Percentiles rank a stretch among this genome's conserved stretches.
Evolutionary conservation across 75 land plant genomes (phyloP).

Genomic region (Sequoiadendron giganteum): DNA sequence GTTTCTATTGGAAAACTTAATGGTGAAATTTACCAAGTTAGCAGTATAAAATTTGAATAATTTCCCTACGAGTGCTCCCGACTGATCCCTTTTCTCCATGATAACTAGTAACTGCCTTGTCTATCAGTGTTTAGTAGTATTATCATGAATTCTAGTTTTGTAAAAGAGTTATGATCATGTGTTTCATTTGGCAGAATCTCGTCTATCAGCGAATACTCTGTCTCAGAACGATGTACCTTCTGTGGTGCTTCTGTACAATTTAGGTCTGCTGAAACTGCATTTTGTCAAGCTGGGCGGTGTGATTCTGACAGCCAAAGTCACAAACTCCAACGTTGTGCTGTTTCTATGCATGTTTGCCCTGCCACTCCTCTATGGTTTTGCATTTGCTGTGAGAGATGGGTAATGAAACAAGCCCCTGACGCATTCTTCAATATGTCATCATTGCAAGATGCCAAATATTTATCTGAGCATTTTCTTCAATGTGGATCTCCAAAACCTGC

Average conservation of each 20-base stretch:
- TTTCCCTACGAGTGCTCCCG: neutral
- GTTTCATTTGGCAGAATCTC: conserved; percentile 8
- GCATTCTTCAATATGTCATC: conserved; percentile 41
- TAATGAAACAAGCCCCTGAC: conserved; percentile 47
- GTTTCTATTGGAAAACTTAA: neutral
- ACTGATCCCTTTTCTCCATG: neutral
- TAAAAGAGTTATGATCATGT: neutral
- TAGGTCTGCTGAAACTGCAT: conserved; percentile 46
- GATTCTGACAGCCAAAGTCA: conserved; percentile 29
- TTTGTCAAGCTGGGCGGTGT: conserved; percentile 26
- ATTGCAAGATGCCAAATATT: conserved; percentile 16
- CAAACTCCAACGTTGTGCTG: conserved; percentile 60
- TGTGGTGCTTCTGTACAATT: conserved; percentile 51
- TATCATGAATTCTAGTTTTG: neutral
- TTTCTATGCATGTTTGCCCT: conserved; percentile 68
- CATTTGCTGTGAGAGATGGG: conserved; percentile 64
- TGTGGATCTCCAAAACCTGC: conserved; percentile 29
- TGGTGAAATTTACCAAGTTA: neutral
- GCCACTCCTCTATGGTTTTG: conserved; percentile 65
- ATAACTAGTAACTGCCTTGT: neutral
- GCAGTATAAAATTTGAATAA: neutral
- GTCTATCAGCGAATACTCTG: conserved; percentile 10
- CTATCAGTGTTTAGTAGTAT: neutral
- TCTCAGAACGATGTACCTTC: conserved; percentile 38
- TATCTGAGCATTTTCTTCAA: conserved; percentile 10